A percentile compares a stretch with the other conserved stretches of the same genome.
phyloP scores from a whole-genome alignment of 306 rosid genomes.

The Cicer arietinum region DNA sequence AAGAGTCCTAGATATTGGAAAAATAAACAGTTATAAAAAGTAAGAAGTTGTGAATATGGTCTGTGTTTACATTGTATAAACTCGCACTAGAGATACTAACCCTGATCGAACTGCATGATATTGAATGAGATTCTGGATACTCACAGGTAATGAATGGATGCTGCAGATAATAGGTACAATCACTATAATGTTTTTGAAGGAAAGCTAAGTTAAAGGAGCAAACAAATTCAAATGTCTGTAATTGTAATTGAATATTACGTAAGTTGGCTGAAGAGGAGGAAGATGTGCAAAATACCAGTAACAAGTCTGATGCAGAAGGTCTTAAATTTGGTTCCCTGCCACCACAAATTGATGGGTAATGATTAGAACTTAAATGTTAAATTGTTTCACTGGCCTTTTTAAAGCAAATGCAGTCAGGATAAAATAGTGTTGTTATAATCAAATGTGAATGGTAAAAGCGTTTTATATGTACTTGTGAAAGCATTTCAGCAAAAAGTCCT shows the following conservation, averaged over 20 bases:
- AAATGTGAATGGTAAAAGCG: slow-evolving; percentile 31
- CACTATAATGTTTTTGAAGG: slow-evolving; percentile 19
- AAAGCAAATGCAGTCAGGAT: slow-evolving; percentile 31
- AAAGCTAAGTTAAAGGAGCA: slow-evolving; percentile 32
- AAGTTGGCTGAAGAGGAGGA: slow-evolving; percentile 29
- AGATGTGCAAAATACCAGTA: slow-evolving; percentile 65
- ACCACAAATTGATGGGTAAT: slow-evolving; percentile 47
- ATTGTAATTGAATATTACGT: slow-evolving; percentile 13
- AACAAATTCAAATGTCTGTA: neutral
- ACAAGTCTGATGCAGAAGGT: slow-evolving; percentile 75
- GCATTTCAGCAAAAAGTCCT: slow-evolving; percentile 85
- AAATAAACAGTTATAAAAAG: slow-evolving; percentile 35
- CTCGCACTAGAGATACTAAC: slow-evolving; percentile 51
- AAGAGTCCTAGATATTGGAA: slow-evolving; percentile 60
- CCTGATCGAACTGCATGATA: slow-evolving; percentile 56
- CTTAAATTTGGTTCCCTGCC: slow-evolving; percentile 91
- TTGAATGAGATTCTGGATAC: slow-evolving; percentile 58
- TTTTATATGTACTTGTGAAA: slow-evolving; percentile 67
- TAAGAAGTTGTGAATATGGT: slow-evolving; percentile 30
- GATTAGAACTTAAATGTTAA: slow-evolving; percentile 42
- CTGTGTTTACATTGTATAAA: slow-evolving; percentile 35
- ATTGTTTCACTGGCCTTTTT: slow-evolving; percentile 30
- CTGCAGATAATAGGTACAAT: slow-evolving; percentile 57
- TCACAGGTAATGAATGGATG: slow-evolving; percentile 83
- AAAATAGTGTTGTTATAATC: neutral